Conservation (phyloP, 176 grass and related monocot species). For the Luzula sylvatica region DNA sequence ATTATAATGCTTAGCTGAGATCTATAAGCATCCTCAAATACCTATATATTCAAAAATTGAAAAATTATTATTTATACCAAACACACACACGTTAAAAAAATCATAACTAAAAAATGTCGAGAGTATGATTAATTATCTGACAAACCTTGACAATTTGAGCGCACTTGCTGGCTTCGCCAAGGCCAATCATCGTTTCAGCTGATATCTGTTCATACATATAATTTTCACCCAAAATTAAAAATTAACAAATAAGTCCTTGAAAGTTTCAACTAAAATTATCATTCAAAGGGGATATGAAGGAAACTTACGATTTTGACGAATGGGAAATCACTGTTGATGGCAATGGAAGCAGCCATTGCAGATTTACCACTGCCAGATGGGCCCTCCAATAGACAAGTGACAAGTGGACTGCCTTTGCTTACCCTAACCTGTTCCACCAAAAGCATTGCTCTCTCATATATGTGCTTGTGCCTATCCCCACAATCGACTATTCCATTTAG, state of each 20-base stretch:
- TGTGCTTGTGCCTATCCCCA: conserved; percentile 57
- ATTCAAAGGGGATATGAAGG: background rate
- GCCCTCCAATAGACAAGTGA: conserved; percentile 93
- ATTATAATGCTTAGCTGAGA: conserved; percentile 94
- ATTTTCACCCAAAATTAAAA: background rate
- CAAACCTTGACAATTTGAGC: conserved; percentile 89
- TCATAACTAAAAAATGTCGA: background rate
- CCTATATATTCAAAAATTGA: conserved; percentile 29
- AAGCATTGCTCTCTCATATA: conserved; percentile 77
- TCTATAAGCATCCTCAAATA: conserved; percentile 99
- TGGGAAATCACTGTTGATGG: conserved; percentile 92
- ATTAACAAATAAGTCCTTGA: background rate
- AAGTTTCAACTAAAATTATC: background rate
- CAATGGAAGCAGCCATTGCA: conserved; percentile 62
- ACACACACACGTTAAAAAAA: background rate
- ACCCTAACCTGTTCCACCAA: conserved; percentile 93
- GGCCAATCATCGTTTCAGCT: conserved; percentile 89
- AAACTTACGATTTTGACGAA: conserved; percentile 91
- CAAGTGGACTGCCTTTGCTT: conserved; percentile 82
- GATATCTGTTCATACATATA: conserved; percentile 50
- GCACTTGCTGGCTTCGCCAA: conserved; percentile 85
- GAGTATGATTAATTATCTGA: conserved; percentile 6
- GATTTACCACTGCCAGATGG: conserved; percentile 78
- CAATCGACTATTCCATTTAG: conserved; percentile 85
- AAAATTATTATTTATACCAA: background rate